A percentile compares a stretch with the other conserved stretches of the same genome.
These are phyloP conservation scores for Notholithocarpus densiflorus DNA, from an alignment of 306 rosid genomes.

Conservation along the genomic window DNA sequence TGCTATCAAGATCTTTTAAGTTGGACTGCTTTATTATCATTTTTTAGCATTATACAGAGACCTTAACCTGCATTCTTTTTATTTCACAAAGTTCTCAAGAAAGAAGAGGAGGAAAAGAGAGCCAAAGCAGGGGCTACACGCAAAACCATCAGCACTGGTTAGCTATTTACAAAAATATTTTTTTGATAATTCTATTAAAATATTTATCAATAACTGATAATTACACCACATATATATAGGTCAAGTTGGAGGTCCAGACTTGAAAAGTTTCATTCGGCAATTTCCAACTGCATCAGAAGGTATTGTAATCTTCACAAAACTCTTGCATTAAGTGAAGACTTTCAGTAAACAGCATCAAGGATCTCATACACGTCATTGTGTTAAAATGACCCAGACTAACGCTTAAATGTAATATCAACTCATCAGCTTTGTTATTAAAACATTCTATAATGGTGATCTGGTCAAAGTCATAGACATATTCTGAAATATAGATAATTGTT, in stretches of 20 bases:
- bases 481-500: not conserved
- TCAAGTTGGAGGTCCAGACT: constrained; percentile 67
- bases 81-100: constrained; percentile 63
- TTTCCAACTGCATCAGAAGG: constrained; percentile 70
- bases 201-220: constrained; percentile 14
- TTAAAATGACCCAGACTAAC: not conserved
- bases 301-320: constrained; percentile 6
- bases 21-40: not conserved
- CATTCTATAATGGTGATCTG: not conserved
- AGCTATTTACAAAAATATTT: constrained; percentile 23
- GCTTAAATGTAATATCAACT: not conserved
- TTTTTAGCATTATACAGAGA: constrained; percentile 16
- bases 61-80: constrained; percentile 21
- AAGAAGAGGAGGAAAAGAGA: constrained; percentile 80
- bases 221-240: constrained; percentile 33
- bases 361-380: not conserved
- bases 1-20: not conserved
- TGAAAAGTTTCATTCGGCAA: constrained; percentile 82
- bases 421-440: not conserved
- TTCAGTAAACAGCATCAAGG: not conserved
- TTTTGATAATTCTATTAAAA: constrained; percentile 5
- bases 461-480: not conserved
- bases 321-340: not conserved
- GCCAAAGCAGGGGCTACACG: constrained; percentile 55
- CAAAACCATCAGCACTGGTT: constrained; percentile 54